Conservation (phyloP, 768 basidiomycete species). For the Suillus cothurnatus region DNA sequence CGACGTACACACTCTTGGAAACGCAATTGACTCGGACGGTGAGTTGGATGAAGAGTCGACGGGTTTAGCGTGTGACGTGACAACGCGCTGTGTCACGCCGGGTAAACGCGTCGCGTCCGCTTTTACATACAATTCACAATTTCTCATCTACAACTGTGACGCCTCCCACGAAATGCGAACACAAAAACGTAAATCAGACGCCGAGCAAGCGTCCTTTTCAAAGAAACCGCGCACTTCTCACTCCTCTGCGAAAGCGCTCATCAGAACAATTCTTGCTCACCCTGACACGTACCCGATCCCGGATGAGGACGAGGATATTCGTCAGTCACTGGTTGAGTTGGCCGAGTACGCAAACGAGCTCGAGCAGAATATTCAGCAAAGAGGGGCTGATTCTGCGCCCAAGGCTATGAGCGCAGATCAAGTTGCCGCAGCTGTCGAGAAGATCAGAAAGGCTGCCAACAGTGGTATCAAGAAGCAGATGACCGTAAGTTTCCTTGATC, state of each 20-base stretch:
- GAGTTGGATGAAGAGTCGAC: no score
- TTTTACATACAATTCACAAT: neutral
- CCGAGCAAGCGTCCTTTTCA: conserved; percentile 15
- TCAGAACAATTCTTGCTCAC: conserved; percentile 42
- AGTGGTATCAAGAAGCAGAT: conserved; percentile 58
- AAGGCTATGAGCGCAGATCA: conserved; percentile 41
- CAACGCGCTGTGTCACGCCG: conserved; percentile 28
- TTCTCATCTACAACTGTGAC: neutral
- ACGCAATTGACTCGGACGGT: no score
- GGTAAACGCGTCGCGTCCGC: conserved; percentile 16
- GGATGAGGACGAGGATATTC: conserved; percentile 33
- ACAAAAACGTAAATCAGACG: conserved; percentile 42
- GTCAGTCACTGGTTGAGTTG: conserved; percentile 31
- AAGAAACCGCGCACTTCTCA: conserved; percentile 34
- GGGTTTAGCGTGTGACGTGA: conserved; percentile 22
- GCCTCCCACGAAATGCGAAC: conserved; percentile 14
- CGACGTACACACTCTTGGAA: no score
- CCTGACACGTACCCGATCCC: conserved; percentile 38
- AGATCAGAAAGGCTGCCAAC: conserved; percentile 44
- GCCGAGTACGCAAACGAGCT: conserved; percentile 37
- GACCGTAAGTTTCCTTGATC: conserved; percentile 31
- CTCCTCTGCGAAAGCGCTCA: conserved; percentile 37
- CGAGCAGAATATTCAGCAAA: conserved; percentile 30
- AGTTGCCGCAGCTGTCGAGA: conserved; percentile 45
- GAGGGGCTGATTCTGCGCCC: conserved; percentile 11